Conservation (phyloP, 2,329 filamentous ascomycete genomes). For the Golovinomyces cichoracearum region DNA sequence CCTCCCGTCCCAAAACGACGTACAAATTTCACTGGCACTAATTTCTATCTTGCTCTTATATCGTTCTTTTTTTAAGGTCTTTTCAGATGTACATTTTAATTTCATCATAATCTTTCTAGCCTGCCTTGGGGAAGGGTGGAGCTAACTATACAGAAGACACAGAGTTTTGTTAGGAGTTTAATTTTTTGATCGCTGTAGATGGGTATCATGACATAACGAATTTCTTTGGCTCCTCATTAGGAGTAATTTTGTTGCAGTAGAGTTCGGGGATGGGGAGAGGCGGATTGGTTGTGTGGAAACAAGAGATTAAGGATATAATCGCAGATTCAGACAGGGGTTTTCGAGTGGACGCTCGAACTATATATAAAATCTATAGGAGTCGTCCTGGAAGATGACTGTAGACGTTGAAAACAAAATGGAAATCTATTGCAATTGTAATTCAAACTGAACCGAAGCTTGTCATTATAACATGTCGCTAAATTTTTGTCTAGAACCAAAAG, state of each 20-base stretch:
- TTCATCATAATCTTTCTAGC: neutral
- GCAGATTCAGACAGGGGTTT: neutral
- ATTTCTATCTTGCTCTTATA: neutral
- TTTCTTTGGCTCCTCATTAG: neutral
- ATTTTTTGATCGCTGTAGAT: slow-evolving; percentile 1
- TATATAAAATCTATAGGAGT: neutral
- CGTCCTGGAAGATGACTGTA: neutral
- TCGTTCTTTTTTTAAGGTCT: neutral
- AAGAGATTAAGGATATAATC: neutral
- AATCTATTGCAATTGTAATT: too few relatives aligned
- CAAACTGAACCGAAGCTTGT: too few relatives aligned
- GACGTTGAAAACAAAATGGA: neutral
- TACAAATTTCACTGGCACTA: neutral
- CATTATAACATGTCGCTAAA: too few relatives aligned
- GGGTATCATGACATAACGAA: slow-evolving; percentile 1
- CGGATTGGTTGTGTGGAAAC: neutral
- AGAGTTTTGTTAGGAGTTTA: slow-evolving; percentile 1
- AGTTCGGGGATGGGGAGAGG: neutral
- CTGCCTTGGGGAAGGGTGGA: neutral
- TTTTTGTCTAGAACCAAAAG: too few relatives aligned
- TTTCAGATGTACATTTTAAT: neutral
- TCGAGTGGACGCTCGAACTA: neutral
- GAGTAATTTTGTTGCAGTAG: neutral
- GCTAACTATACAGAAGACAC: slow-evolving; percentile 1
- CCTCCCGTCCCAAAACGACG: neutral